Base-by-base conservation (phyloP, 176 grass and related monocot species). In the Triticum turgidum region DNA sequence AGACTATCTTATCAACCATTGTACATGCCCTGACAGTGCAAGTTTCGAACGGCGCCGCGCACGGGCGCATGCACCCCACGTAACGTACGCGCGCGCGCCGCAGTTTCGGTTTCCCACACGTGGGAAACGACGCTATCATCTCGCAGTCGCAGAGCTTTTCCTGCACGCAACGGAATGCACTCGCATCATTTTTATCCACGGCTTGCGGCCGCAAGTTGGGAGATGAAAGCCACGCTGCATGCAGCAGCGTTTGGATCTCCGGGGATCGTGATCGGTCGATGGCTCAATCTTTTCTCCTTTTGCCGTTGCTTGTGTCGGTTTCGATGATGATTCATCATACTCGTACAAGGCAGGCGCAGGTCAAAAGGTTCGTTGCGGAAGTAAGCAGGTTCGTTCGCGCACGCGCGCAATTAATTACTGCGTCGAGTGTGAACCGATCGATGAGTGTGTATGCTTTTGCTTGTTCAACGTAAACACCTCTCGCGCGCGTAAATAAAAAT, bases 321-420 rank as follows among this genome's bases (percentile, higher is more conserved):
- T 73, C 7, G 39, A 47, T 27, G 71, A 73, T 45, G 41, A 47
- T 74, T 73, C 70, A 73, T n/a, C 42, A 5, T 39, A 7, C 4
- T 15, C 9, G 37, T 37, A 9, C 33, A 37, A 14, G 69, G 32
- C 64, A 34, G 58, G 35, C 39, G 17, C 1, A 30, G 27, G 64
- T 34, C 27, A 79, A 82, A 82, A 66, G 41, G 67, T 45, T 83
- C 12, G 80, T 52, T 64, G 80, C 73, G 11, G 52, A 73, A 73
- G 80, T 56, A 70, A 71, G 77, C 18, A 15, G 18, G 71, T 66
- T 52, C 32, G 71, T 58, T 52, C 32, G 66, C 65, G 41, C 32
- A 42, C 65, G 41, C n/a, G 15, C 78, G 12, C 78, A 18, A 54
- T 44, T 29, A 22, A 54, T 44, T 30, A 61, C 12, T 44, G 47